phyloP scores from a whole-genome alignment of 306 rosid species.

The Rosa rugosa region DNA sequence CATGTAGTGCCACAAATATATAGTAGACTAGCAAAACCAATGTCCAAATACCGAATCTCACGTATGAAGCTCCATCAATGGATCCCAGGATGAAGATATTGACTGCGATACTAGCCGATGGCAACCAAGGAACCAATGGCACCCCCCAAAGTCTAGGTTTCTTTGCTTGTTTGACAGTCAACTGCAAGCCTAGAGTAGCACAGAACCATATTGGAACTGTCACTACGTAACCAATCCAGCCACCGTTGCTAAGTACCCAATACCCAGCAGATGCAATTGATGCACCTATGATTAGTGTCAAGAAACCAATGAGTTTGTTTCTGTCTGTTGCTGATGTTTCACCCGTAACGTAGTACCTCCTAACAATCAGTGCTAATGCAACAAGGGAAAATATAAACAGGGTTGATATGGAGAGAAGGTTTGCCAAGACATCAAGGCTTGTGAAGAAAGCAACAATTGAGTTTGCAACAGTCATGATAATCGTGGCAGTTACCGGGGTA shows the following conservation, averaged over 20 bases:
- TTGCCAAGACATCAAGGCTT: conserved; percentile 27
- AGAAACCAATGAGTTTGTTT: conserved; percentile 20
- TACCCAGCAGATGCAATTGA: conserved; percentile 24
- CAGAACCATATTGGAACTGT: conserved; percentile 14
- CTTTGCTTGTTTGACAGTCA: conserved; percentile 33
- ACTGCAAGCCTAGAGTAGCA: conserved; percentile 22
- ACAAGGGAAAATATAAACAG: conserved; percentile 35
- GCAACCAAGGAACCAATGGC: conserved; percentile 37
- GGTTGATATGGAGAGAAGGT: conserved; percentile 35
- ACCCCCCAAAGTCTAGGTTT: conserved; percentile 39
- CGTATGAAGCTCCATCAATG: conserved; percentile 21
- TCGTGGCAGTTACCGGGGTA: conserved; percentile 29
- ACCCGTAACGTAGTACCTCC: conserved; percentile 23
- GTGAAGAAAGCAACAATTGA: conserved; percentile 40
- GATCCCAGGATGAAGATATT: conserved; percentile 41
- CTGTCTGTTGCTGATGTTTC: conserved; percentile 23
- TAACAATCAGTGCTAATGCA: conserved; percentile 20
- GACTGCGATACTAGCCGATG: conserved; percentile 29
- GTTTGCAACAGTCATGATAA: conserved; percentile 35
- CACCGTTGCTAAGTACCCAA: conserved; percentile 2
- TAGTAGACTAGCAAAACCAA: conserved; percentile 22
- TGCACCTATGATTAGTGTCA: conserved; percentile 23
- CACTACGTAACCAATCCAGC: conserved; percentile 24
- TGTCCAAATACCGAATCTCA: conserved; percentile 30
- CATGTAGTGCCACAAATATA: conserved; percentile 32